Conservation (phyloP, 2,329 filamentous ascomycete species). For the Trichoderma sp. region DNA sequence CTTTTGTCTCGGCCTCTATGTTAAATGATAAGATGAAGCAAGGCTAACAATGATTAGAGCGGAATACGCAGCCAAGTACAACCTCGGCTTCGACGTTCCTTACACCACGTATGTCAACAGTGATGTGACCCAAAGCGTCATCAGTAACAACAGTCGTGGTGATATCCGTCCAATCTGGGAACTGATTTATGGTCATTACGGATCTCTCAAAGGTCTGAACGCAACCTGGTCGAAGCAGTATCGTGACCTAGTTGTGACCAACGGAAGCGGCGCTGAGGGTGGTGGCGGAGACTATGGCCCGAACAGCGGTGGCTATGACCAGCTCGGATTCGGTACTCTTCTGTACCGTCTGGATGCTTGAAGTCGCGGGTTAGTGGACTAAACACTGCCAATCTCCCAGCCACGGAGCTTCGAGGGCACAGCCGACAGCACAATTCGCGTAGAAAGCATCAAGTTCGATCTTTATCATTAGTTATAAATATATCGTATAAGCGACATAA, state of each 20-base stretch:
- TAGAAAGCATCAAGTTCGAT: neutral
- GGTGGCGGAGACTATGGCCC: constrained; percentile 1
- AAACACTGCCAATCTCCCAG: no score
- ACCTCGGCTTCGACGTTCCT: neutral
- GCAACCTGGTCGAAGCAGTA: neutral
- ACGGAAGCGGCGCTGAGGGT: neutral
- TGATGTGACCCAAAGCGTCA: neutral
- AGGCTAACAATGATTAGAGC: neutral
- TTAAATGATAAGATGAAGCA: neutral
- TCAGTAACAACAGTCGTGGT: neutral
- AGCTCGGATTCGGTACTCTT: neutral
- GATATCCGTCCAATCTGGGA: neutral
- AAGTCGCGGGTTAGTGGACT: neutral
- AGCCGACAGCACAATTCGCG: fast-evolving
- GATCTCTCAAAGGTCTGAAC: neutral
- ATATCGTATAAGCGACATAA: neutral
- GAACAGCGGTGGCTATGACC: neutral
- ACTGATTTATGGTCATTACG: neutral
- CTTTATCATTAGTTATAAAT: neutral
- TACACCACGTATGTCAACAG: neutral
- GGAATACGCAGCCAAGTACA: neutral
- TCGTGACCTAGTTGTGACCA: neutral
- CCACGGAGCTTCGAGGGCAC: fast-evolving
- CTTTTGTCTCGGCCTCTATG: neutral
- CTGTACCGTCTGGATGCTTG: neutral